A percentile compares a stretch with the other conserved stretches of the same genome.
Conservation (phyloP, 345 rosid species). For the Pistacia integerrima region DNA sequence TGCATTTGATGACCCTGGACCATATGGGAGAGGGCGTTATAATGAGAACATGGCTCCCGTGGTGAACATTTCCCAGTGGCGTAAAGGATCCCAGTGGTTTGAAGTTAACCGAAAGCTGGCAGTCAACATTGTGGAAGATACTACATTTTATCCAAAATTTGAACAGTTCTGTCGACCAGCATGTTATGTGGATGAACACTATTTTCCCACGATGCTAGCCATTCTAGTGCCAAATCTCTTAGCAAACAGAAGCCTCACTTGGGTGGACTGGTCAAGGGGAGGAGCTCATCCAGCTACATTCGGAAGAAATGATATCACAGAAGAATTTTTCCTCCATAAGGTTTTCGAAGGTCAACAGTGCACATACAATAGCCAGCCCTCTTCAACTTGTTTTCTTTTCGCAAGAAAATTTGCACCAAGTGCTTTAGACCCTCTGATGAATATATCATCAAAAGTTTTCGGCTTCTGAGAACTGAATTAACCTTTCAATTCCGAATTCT, state of each 20-base stretch:
- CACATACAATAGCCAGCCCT: constrained; percentile 52
- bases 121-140: constrained; percentile 64
- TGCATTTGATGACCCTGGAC: constrained; percentile 89
- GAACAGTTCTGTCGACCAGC: constrained; percentile 76
- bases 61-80: constrained; percentile 75
- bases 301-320: constrained; percentile 66
- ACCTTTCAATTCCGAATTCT: neutral
- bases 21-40: constrained; percentile 87
- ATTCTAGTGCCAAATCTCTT: constrained; percentile 56
- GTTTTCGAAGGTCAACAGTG: constrained; percentile 47
- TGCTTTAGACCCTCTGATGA: constrained; percentile 65
- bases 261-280: constrained; percentile 99
- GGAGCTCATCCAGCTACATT: constrained; percentile 95
- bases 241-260: constrained; percentile 86
- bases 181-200: constrained; percentile 95
- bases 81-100: constrained; percentile 97
- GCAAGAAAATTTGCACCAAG: constrained; percentile 89
- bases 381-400: constrained; percentile 60
- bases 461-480: constrained; percentile 29
- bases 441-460: constrained; percentile 45
- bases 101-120: constrained; percentile 81
- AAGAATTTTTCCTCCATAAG: constrained; percentile 61
- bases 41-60: constrained; percentile 72
- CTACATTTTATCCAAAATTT: constrained; percentile 63
- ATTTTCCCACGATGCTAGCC: constrained; percentile 92